These are phyloP conservation scores for Solanum sejunctum DNA, from an alignment of 257 asterid species.

Conservation along the genomic window DNA sequence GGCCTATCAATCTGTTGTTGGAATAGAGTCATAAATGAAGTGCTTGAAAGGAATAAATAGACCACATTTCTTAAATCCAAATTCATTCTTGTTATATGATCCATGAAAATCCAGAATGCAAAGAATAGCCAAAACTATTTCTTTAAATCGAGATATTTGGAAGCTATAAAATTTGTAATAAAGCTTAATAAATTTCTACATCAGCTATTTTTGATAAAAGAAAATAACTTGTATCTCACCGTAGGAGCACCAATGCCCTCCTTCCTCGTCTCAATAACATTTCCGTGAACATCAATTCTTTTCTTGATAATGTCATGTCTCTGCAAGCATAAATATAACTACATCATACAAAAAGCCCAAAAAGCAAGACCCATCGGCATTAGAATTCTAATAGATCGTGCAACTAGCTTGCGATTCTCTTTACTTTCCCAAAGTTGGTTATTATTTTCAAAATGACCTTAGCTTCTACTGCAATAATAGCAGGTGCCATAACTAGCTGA, in stretches of 20 bases:
- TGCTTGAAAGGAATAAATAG: not conserved
- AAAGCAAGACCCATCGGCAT: not conserved
- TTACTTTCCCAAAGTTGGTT: not conserved
- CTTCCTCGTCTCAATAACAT: conserved; percentile 79
- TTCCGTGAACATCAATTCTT: conserved; percentile 84
- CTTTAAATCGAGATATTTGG: not conserved
- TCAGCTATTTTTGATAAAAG: not conserved
- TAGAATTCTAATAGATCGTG: not conserved
- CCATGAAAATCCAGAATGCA: not conserved
- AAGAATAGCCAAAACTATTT: not conserved
- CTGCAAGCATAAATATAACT: conserved; percentile 38
- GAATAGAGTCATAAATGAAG: not conserved
- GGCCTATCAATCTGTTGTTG: conserved; percentile 60
- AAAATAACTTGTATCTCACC: conserved; percentile 33
- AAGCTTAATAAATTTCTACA: not conserved
- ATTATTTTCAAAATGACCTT: not conserved
- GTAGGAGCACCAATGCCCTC: conserved; percentile 85
- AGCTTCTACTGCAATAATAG: not conserved
- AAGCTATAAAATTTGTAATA: not conserved
- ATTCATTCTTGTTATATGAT: not conserved
- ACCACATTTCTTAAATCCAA: not conserved
- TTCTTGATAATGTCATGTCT: conserved; percentile 90
- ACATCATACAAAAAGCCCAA: conserved; percentile 4
- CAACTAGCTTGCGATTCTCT: not conserved
- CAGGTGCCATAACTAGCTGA: not conserved